These are phyloP conservation scores for Rhododendron molle DNA, from an alignment of 148 eudicot species.

Conservation along the genomic window DNA sequence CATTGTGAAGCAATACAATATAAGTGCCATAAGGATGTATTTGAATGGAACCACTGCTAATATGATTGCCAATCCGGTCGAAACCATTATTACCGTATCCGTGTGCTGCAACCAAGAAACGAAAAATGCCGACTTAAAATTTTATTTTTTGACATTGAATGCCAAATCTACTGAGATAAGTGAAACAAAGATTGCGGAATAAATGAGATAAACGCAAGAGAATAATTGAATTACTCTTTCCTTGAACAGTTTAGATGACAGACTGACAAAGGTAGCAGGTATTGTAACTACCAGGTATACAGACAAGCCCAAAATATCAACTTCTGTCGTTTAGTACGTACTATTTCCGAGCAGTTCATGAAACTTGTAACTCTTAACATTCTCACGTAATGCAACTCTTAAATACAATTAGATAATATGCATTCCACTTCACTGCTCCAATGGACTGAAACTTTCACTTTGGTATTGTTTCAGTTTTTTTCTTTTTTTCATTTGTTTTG, in stretches of 20 bases:
- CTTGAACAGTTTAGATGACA: neutral
- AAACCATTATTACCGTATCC: constrained; percentile 41
- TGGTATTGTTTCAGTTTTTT: neutral
- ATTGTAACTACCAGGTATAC: neutral
- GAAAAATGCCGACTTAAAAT: neutral
- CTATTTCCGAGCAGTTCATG: neutral
- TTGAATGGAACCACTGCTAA: constrained; percentile 62
- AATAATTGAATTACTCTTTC: neutral
- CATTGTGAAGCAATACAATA: constrained; percentile 32
- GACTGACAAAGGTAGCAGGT: neutral
- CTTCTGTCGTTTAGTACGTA: neutral
- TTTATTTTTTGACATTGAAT: neutral
- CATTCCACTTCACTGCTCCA: neutral
- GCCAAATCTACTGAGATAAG: neutral
- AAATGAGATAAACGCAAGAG: neutral
- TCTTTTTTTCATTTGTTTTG: too few species aligned
- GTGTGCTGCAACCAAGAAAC: constrained; percentile 56
- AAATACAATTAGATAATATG: neutral
- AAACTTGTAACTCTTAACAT: neutral
- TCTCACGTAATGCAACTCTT: neutral
- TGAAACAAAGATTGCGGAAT: neutral
- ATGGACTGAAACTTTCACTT: neutral
- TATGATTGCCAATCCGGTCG: constrained; percentile 43
- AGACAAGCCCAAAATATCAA: neutral
- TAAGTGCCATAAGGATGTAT: constrained; percentile 44